Percentiles rank a stretch among this genome's conserved stretches.
These are phyloP conservation scores for Neurospora tetraspora DNA, from an alignment of 495 filamentous ascomycete genomes.

Conservation along the genomic window DNA sequence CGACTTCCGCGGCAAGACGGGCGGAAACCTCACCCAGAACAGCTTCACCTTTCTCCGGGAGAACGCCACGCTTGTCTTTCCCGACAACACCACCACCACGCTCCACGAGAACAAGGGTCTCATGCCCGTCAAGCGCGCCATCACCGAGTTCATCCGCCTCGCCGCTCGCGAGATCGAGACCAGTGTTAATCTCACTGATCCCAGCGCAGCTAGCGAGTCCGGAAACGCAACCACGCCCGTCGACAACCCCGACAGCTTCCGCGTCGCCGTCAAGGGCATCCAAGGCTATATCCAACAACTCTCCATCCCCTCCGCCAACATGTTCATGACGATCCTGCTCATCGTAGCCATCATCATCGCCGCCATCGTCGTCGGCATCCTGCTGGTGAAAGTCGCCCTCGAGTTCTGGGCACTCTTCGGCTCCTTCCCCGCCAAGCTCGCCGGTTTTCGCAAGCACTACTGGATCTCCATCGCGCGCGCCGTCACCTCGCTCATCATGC, in stretches of 20 bases:
- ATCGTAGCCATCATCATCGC: conserved; percentile 83
- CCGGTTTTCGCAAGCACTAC: conserved; percentile 87
- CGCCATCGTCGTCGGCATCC: conserved; percentile 73
- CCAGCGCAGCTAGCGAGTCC: conserved; percentile 13
- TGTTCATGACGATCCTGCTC: conserved; percentile 91
- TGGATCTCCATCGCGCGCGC: conserved; percentile 84
- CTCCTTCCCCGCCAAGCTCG: conserved; percentile 70
- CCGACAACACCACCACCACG: conserved; percentile 36
- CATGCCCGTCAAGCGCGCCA: conserved; percentile 42
- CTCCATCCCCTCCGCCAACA: conserved; percentile 75
- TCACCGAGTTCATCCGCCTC: conserved; percentile 37
- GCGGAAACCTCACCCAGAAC: conserved; percentile 74
- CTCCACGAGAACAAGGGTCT: conserved; percentile 17
- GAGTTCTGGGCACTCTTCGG: conserved; percentile 88
- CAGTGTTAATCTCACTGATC: conserved; percentile 34
- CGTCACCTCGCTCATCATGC: conserved; percentile 80
- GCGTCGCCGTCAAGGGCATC: conserved; percentile 52
- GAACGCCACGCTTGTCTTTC: conserved; percentile 61
- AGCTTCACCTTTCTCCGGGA: conserved; percentile 59
- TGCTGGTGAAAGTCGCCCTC: conserved; percentile 85
- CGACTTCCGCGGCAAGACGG: conserved; percentile 66
- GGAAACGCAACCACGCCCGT: conserved; percentile 3
- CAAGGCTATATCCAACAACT: conserved; percentile 68
- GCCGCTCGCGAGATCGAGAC: conserved; percentile 43
- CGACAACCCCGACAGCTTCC: conserved; percentile 22